phyloP scores from a whole-genome alignment of 306 rosid species.

The Gastrolobium villosum region DNA sequence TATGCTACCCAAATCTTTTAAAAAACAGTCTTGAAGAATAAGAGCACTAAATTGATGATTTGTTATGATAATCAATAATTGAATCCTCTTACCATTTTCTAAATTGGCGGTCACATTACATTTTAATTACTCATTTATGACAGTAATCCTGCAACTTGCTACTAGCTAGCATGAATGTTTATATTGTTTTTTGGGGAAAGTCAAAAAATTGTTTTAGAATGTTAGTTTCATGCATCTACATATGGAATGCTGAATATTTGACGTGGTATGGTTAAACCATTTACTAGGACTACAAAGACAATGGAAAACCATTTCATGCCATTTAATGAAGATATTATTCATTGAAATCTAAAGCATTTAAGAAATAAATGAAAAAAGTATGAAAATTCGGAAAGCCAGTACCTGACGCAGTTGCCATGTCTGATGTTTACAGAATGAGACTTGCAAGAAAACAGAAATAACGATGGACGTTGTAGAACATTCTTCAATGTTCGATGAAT shows the following conservation, averaged over 20 bases:
- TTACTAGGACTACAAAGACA: background rate
- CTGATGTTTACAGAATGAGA: conserved; percentile 2
- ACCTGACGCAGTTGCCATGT: conserved; percentile 64
- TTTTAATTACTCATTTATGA: background rate
- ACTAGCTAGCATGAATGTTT: background rate
- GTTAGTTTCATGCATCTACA: background rate
- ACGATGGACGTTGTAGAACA: background rate
- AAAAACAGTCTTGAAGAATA: background rate
- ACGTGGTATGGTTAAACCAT: background rate
- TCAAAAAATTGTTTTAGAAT: background rate
- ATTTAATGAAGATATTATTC: background rate
- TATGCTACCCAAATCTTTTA: background rate
- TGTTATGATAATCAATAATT: background rate
- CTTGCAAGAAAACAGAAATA: background rate
- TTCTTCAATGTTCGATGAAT: conserved; percentile 14
- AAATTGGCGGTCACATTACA: background rate
- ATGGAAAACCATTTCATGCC: background rate
- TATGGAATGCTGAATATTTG: background rate
- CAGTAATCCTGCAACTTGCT: background rate
- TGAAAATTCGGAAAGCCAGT: background rate
- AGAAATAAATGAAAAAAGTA: background rate
- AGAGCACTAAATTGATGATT: background rate
- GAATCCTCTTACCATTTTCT: background rate
- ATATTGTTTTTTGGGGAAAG: background rate
- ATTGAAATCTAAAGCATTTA: background rate